Evolutionary conservation across 164 flowering plant genomes (phyloP).

Genomic region (Liriodendron chinense): DNA sequence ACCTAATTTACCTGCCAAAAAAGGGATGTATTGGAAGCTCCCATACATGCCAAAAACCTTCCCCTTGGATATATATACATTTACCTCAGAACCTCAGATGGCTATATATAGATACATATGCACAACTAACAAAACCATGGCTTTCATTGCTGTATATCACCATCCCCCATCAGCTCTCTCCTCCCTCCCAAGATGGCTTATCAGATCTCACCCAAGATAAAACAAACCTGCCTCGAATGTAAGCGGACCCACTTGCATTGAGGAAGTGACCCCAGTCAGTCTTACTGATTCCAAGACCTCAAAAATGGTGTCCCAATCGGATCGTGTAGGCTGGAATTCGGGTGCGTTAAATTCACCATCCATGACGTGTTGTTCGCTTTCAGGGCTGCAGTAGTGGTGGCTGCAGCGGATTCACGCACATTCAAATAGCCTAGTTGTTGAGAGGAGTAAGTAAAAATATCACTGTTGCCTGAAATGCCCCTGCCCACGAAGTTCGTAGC

Average conservation of each 20-base stretch:
- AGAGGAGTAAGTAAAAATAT: constrained; percentile 30
- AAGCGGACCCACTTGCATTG: too few species aligned
- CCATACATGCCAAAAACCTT: not conserved
- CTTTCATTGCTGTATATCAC: too few species aligned
- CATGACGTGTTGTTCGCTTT: constrained; percentile 29
- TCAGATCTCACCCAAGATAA: not conserved
- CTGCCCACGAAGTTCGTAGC: constrained; percentile 41
- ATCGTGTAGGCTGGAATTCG: constrained; percentile 50
- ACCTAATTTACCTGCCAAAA: not conserved
- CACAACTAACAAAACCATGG: not conserved
- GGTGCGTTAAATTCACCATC: constrained; percentile 47
- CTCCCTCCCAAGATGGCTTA: not conserved
- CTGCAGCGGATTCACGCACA: constrained; percentile 26
- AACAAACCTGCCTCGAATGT: not conserved
- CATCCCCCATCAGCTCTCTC: too few species aligned
- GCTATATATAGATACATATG: not conserved
- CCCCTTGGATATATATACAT: not conserved
- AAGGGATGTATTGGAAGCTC: not conserved
- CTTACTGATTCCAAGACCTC: constrained; percentile 71
- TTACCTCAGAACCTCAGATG: not conserved
- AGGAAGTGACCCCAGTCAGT: not conserved
- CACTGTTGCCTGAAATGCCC: constrained; percentile 26
- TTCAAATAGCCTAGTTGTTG: constrained; percentile 49
- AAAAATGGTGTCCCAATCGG: constrained; percentile 54
- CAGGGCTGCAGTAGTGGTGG: constrained; percentile 19